Evolutionary conservation across 768 basidiomycete species (phyloP).

Genomic region (Trametes cingulata): DNA sequence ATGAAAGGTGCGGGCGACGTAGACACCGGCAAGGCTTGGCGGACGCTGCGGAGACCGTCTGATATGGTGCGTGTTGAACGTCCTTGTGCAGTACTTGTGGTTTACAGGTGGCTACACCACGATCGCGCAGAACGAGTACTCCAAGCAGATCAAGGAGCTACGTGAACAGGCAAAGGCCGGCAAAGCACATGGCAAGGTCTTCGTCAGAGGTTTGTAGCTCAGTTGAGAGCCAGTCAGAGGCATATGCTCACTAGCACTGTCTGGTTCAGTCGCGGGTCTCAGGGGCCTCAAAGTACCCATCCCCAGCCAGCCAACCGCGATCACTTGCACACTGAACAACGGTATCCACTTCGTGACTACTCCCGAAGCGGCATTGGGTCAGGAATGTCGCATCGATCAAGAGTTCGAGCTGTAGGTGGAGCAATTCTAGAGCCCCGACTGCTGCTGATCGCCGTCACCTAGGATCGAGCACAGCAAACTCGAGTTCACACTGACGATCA

Average conservation of each 20-base stretch:
- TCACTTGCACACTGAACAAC: constrained; percentile 92
- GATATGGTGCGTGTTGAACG: constrained; percentile 72
- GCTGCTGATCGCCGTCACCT: not conserved
- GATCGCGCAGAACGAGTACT: constrained; percentile 79
- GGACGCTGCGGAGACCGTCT: constrained; percentile 82
- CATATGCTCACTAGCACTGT: constrained; percentile 18
- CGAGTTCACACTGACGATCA: constrained; percentile 90
- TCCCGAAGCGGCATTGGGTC: constrained; percentile 64
- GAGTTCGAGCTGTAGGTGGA: constrained; percentile 84
- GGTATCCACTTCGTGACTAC: constrained; percentile 96
- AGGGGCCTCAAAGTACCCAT: constrained; percentile 75
- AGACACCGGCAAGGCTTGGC: constrained; percentile 83
- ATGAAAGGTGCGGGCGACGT: constrained; percentile 78
- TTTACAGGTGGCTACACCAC: not conserved
- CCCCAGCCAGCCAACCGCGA: constrained; percentile 68
- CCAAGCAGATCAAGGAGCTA: constrained; percentile 84
- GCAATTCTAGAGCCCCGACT: not conserved
- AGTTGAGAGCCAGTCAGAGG: not conserved
- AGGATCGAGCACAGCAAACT: constrained; percentile 94
- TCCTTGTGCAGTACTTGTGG: not conserved
- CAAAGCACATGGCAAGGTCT: constrained; percentile 89
- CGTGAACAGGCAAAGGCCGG: constrained; percentile 73
- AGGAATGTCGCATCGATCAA: constrained; percentile 71
- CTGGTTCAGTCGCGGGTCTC: constrained; percentile 65
- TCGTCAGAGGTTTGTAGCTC: constrained; percentile 73